Percentiles rank a stretch among this genome's conserved stretches.
phyloP scores from a whole-genome alignment of 257 asterid species.

The Solanum raphanifolium region DNA sequence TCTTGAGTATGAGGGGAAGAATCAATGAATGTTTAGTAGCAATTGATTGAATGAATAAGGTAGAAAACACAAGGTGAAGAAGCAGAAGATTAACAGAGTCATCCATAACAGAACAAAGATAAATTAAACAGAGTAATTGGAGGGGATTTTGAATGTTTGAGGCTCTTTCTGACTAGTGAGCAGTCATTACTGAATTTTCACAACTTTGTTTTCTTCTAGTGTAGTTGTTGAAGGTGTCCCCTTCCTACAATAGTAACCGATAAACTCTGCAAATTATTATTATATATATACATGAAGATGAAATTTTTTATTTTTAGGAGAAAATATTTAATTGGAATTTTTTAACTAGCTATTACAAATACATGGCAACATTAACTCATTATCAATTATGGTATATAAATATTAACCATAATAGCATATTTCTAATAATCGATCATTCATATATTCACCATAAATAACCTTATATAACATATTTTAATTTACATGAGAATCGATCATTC shows the following conservation, averaged over 20 bases:
- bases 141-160: background rate
- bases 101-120: constrained; percentile 13
- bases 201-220: background rate
- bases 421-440: background rate
- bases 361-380: no score
- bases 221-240: background rate
- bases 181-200: background rate
- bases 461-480: no score
- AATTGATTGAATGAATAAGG: constrained; percentile 6
- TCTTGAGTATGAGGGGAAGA: constrained; percentile 33
- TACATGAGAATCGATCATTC: background rate
- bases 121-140: background rate
- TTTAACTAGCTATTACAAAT: background rate
- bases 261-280: background rate
- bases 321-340: background rate
- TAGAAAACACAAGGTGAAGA: constrained; percentile 7
- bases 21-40: constrained; percentile 16
- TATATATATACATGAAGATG: background rate
- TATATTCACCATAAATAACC: background rate
- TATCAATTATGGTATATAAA: background rate
- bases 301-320: no score
- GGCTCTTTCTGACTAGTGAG: background rate
- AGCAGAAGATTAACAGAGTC: background rate
- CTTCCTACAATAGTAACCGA: background rate
- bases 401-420: background rate